Evolutionary conservation across 306 rosid genomes (phyloP).

Genomic region (Morella rubra): DNA sequence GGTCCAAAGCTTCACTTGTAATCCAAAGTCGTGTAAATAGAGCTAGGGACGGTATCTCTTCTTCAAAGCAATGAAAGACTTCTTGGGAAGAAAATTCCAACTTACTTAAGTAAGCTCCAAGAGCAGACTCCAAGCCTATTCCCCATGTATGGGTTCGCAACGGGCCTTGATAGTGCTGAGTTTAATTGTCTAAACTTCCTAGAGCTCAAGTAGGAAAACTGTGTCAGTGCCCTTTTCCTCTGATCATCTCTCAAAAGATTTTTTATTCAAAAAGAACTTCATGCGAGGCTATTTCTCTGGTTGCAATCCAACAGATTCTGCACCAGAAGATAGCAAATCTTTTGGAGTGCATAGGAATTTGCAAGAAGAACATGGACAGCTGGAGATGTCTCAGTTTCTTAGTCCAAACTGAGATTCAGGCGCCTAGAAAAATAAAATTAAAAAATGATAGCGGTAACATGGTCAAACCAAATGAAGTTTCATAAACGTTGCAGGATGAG

Average conservation of each 20-base stretch:
- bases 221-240: no score
- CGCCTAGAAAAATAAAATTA: conserved; percentile 3
- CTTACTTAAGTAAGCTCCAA: conserved; percentile 50
- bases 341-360: conserved; percentile 9
- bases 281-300: no score
- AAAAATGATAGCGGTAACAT: not conserved
- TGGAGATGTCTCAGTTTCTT: conserved; percentile 19
- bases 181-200: no score
- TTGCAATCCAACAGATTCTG: no score
- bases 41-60: conserved; percentile 56
- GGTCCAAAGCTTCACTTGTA: conserved; percentile 11
- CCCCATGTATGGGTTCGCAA: no score
- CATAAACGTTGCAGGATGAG: conserved; percentile 56
- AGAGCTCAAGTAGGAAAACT: no score
- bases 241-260: no score
- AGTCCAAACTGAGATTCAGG: conserved; percentile 7
- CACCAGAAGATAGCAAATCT: conserved; percentile 15
- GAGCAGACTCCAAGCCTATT: no score
- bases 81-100: conserved; percentile 40
- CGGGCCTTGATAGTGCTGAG: no score
- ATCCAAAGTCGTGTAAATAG: conserved; percentile 26
- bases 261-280: no score
- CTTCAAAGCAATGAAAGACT: conserved; percentile 52
- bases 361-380: conserved; percentile 20
- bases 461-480: not conserved